A percentile compares a stretch with the other conserved stretches of the same genome.
Evolutionary conservation across 176 grass and related monocot genomes (phyloP).

Genomic region (Elymus sibiricus): DNA sequence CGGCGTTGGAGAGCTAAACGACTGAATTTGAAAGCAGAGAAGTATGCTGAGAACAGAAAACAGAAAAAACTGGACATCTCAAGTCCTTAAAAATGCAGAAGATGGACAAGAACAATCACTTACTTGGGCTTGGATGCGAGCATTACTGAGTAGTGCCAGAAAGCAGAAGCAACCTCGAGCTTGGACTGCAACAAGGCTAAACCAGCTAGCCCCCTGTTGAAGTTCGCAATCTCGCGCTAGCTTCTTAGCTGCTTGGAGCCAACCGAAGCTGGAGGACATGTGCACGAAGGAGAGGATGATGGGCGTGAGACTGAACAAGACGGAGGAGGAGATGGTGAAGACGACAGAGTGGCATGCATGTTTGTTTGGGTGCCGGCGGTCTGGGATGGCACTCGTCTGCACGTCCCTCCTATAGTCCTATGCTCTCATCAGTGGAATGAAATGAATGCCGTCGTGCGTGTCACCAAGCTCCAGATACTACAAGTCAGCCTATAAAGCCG

Average conservation of each 20-base stretch:
- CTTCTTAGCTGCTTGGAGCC: background rate
- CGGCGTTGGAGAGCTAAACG: background rate
- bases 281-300: background rate
- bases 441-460: background rate
- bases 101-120: background rate
- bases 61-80: background rate
- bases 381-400: background rate
- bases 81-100: background rate
- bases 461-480: background rate
- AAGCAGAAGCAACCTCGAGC: background rate
- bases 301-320: background rate
- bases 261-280: background rate
- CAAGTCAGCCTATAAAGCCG: background rate
- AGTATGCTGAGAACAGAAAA: background rate
- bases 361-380: background rate
- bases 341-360: background rate
- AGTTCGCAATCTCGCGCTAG: background rate
- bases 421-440: no score
- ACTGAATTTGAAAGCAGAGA: background rate
- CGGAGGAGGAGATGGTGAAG: background rate
- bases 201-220: background rate
- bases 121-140: conserved; percentile 68
- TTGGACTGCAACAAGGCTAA: background rate
- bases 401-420: background rate
- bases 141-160: conserved; percentile 30